These are phyloP conservation scores for Cladosporium sp. DNA, from an alignment of 2,329 filamentous ascomycete species.

Conservation along the genomic window DNA sequence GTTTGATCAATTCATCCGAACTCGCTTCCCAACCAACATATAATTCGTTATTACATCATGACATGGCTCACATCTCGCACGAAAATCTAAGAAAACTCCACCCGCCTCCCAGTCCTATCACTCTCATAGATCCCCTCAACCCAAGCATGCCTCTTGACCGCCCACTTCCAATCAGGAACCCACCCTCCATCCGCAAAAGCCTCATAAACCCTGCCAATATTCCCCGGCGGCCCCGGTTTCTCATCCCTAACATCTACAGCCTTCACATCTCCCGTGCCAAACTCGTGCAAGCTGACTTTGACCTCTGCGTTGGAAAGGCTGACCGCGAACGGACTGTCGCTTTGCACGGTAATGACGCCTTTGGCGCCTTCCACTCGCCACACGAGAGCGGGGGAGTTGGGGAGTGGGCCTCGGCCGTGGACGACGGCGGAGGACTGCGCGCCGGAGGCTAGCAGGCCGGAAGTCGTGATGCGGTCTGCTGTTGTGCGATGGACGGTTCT, in stretches of 20 bases:
- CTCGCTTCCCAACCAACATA: no score
- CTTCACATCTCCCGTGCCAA: not conserved
- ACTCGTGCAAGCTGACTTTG: slow-evolving; percentile 9
- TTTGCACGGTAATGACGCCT: slow-evolving; percentile 35
- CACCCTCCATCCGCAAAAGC: slow-evolving; percentile 5
- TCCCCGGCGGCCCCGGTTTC: not conserved
- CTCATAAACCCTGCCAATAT: slow-evolving; percentile 11
- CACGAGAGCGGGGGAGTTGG: slow-evolving; percentile 40
- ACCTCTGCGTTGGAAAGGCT: slow-evolving; percentile 5
- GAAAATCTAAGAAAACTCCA: no score
- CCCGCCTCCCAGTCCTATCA: not conserved
- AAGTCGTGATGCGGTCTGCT: slow-evolving; percentile 41
- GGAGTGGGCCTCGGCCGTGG: slow-evolving; percentile 47
- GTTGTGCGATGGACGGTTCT: slow-evolving; percentile 37
- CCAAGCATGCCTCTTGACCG: slow-evolving; percentile 9
- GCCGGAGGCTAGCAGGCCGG: slow-evolving; percentile 36
- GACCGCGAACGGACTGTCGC: not conserved
- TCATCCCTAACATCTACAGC: slow-evolving; percentile 1
- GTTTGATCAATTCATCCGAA: no score
- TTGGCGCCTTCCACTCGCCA: slow-evolving; percentile 50
- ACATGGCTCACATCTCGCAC: no score
- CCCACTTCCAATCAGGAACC: slow-evolving; percentile 10
- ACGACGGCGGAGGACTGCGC: slow-evolving; percentile 44
- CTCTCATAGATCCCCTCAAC: slow-evolving; percentile 5
- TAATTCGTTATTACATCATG: no score